phyloP scores from a whole-genome alignment of 1,284 basidiomycete genomes.

The Cutaneotrichosporon cutaneum region DNA sequence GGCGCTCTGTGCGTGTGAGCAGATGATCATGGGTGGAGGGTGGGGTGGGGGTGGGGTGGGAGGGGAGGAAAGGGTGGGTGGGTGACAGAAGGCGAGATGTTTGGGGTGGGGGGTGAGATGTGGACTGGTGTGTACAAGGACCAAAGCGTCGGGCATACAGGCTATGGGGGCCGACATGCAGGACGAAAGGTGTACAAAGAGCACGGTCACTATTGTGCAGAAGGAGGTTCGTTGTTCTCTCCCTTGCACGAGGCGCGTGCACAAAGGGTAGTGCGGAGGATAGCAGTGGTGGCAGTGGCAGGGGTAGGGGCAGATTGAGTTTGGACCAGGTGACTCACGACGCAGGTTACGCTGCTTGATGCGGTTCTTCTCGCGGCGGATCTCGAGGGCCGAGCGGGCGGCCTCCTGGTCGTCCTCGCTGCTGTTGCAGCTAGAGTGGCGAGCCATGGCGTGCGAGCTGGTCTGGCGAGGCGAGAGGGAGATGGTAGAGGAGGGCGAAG shows the following conservation, averaged over 20 bases:
- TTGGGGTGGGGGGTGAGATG: too few relatives aligned
- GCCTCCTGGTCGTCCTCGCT: constrained; percentile 15
- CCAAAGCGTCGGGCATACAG: constrained; percentile 3
- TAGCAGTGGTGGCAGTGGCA: background rate
- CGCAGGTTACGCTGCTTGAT: constrained; percentile 44
- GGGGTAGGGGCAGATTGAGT: background rate
- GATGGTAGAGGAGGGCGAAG: constrained; percentile 19
- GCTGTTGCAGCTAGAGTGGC: constrained; percentile 17
- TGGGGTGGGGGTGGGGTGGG: background rate
- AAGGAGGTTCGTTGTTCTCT: too few relatives aligned
- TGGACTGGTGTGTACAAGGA: background rate
- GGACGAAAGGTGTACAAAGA: background rate
- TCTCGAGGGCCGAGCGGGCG: constrained; percentile 27
- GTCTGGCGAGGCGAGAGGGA: constrained; percentile 20
- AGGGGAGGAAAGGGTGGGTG: background rate
- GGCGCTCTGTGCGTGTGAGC: constrained; percentile 33
- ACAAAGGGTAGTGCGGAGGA: background rate
- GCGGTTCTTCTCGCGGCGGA: constrained; percentile 41
- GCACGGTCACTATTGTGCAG: background rate
- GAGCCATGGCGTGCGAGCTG: constrained; percentile 12
- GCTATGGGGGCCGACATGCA: background rate
- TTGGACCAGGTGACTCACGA: constrained; percentile 28
- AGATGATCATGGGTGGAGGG: background rate
- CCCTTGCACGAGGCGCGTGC: background rate
- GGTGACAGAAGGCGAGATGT: background rate